phyloP scores from a whole-genome alignment of 1,284 basidiomycete species.

The Pseudomicrostroma phylloplanum region DNA sequence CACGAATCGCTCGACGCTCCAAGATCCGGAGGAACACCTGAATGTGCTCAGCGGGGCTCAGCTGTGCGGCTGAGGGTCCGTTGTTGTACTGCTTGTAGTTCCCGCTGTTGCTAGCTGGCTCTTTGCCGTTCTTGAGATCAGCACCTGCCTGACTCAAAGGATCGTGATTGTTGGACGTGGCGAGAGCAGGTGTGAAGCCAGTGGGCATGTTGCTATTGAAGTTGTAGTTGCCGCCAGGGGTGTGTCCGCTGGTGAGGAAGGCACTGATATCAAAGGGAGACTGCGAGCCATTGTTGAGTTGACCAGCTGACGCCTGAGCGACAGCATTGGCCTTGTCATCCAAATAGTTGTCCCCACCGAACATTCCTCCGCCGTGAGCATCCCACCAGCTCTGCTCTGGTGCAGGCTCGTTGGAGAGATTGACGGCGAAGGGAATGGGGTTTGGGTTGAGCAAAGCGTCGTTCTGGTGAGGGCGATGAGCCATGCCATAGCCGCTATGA shows the following conservation, averaged over 20 bases:
- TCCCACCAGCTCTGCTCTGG: conserved; percentile 43
- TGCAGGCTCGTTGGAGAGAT: conserved; percentile 31
- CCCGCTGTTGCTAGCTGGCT: conserved; percentile 10
- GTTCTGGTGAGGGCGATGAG: conserved; percentile 39
- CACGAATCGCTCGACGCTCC: conserved; percentile 15
- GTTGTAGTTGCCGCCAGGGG: conserved; percentile 17
- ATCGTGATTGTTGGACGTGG: not conserved
- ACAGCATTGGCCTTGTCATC: conserved; percentile 44
- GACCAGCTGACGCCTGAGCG: conserved; percentile 21
- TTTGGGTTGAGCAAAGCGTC: conserved; percentile 44
- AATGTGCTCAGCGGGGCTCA: conserved; percentile 28
- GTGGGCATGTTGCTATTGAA: conserved; percentile 4
- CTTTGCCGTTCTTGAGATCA: conserved; percentile 15
- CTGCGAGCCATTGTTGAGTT: conserved; percentile 20
- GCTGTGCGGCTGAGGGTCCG: not conserved
- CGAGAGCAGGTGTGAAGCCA: conserved; percentile 9
- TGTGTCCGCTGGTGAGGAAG: conserved; percentile 38
- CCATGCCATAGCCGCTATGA: conserved; percentile 7
- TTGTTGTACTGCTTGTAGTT: not conserved
- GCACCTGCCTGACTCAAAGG: conserved; percentile 5
- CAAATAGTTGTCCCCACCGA: conserved; percentile 29
- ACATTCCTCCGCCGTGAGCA: conserved; percentile 26
- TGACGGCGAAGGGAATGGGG: conserved; percentile 45
- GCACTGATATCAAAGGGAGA: conserved; percentile 38
- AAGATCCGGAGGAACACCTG: conserved; percentile 33